Evolutionary conservation across 495 filamentous ascomycete species (phyloP).

Genomic region (Neurospora pannonica): DNA sequence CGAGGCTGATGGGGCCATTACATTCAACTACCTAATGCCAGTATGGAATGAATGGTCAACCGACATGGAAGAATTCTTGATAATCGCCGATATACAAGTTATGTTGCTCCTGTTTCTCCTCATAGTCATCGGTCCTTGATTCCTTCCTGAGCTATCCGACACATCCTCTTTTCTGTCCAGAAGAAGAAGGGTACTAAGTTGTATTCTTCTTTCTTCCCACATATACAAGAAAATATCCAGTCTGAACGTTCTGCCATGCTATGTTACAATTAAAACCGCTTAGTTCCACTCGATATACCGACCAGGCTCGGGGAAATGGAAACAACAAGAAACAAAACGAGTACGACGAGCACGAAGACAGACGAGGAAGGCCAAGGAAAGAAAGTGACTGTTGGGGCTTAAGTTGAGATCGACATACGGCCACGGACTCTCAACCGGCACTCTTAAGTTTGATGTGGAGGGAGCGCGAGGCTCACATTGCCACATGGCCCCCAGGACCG

Average conservation of each 20-base stretch:
- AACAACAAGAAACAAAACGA: background rate
- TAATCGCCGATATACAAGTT: background rate
- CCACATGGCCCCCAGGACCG: background rate
- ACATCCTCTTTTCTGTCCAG: background rate
- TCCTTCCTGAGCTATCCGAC: background rate
- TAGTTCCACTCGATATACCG: background rate
- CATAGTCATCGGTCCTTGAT: background rate
- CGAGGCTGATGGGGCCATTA: conserved; percentile 10
- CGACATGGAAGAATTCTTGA: background rate
- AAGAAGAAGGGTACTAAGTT: background rate
- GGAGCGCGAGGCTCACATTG: background rate
- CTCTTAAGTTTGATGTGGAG: no score
- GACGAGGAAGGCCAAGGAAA: background rate
- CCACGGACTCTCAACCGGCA: no score
- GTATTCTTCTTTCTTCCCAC: background rate
- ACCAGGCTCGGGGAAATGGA: background rate
- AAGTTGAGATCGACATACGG: no score
- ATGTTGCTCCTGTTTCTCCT: background rate
- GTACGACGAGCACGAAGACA: background rate
- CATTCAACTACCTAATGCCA: background rate
- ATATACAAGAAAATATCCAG: background rate
- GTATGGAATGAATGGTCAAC: background rate
- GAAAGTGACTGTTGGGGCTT: no score
- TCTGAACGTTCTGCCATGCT: background rate
- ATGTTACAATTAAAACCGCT: background rate